Evolutionary conservation across 2,329 filamentous ascomycete genomes (phyloP), one percentile per base, ranked within the genome.

Genomic region (Aspergillus cejpii): DNA sequence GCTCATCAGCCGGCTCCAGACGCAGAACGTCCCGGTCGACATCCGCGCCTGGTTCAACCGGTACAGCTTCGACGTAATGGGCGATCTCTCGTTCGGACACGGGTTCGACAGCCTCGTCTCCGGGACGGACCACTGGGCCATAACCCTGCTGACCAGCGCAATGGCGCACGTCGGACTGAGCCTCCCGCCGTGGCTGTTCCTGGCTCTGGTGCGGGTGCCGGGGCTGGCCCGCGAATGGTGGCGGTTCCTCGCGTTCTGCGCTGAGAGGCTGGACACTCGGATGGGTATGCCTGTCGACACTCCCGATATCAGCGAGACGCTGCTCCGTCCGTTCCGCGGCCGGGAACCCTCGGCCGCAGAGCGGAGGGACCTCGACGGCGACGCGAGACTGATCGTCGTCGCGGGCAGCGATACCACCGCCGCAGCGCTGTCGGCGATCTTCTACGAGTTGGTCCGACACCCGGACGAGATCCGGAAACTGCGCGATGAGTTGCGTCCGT

Each of bases 381-480:
- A 63, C 42, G 44, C 55, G 2, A 49, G 56, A 5, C 44, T 63
- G n/a, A 58, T 61, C 15, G 54, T 63, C 38, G 53, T 62, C 6
- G 61, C 60, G 11, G 60, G 61, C 17, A 68, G 64, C 27, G 71
- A 74, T 47, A 74, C 71, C 5, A 71, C 68, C 0, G 59, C 69
- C 6, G 61, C 64, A 1, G 63, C 67, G 0, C 51, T 74, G 15
- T 63, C 66, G 1, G 59, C 61, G 40, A 54, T 72, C 5, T 69
- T 75, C 55, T 73, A 69, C 49, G 51, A 67, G 34, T 54, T 68
- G 3, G 61, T 59, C 5, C 54, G 53, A 8, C 51, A 64, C 27
- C 59, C 57, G 5, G 60, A 47, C 14, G 48, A 60, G 26, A 51
- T 49, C 33, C 21, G 54, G 14, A 61, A 61, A 43, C 47, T 72